phyloP scores from a whole-genome alignment of 2,329 filamentous ascomycete genomes.

The Parascedosporium putredinis region DNA sequence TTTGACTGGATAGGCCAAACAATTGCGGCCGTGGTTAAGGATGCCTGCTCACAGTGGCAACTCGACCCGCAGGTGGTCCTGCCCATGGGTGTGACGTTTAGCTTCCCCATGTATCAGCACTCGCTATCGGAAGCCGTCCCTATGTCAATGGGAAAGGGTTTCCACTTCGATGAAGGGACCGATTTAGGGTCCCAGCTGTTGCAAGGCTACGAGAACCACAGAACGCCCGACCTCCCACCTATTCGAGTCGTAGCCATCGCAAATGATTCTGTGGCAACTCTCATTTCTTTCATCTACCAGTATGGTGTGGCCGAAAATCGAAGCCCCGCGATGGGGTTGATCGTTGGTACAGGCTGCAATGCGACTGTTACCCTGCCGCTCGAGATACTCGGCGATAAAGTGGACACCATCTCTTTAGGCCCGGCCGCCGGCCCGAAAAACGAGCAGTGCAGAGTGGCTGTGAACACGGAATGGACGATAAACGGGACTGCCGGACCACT shows the following conservation, averaged over 20 bases:
- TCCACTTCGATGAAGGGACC: slow-evolving; percentile 49
- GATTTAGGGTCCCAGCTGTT: slow-evolving; percentile 50
- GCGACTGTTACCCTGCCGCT: slow-evolving; percentile 66
- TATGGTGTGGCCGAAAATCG: slow-evolving; percentile 50
- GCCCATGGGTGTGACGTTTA: slow-evolving; percentile 60
- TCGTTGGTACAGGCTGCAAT: slow-evolving; percentile 73
- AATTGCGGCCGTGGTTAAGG: slow-evolving; percentile 61
- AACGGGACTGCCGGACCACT: slow-evolving; percentile 62
- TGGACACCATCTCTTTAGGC: slow-evolving; percentile 31
- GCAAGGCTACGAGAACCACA: slow-evolving; percentile 46
- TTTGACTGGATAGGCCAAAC: slow-evolving; percentile 75
- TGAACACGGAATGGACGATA: slow-evolving; percentile 81
- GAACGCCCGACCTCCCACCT: slow-evolving; percentile 41
- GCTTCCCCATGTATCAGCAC: slow-evolving; percentile 58
- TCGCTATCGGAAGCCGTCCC: slow-evolving; percentile 52
- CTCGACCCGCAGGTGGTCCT: slow-evolving; percentile 35
- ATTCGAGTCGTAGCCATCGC: slow-evolving; percentile 67
- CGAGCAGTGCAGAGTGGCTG: slow-evolving; percentile 52
- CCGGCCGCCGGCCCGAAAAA: slow-evolving; percentile 22
- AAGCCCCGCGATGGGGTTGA: slow-evolving; percentile 67
- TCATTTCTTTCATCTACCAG: slow-evolving; percentile 67
- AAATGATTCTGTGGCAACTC: slow-evolving; percentile 71
- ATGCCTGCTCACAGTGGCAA: slow-evolving; percentile 36
- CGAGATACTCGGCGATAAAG: slow-evolving; percentile 42
- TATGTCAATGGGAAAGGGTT: slow-evolving; percentile 62